These are phyloP conservation scores for Aspergillus arachidicola DNA, from an alignment of 2,329 filamentous ascomycete genomes.

Conservation along the genomic window DNA sequence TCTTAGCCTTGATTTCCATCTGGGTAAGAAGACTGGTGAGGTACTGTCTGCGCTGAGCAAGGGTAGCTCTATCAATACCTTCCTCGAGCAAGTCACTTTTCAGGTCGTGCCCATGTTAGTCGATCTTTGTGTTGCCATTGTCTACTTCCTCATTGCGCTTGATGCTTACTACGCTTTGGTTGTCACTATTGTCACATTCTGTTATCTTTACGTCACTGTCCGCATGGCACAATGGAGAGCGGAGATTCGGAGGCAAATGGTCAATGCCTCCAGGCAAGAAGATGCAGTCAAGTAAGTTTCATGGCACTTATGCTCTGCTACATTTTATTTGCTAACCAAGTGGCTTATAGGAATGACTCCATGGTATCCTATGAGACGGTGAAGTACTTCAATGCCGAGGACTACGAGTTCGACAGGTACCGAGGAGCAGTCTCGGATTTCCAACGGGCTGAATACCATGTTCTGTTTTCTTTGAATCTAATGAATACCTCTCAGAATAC, in stretches of 20 bases:
- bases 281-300: constrained; percentile 80
- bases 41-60: constrained; percentile 95
- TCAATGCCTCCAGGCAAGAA: constrained; percentile 90
- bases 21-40: constrained; percentile 95
- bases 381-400: constrained; percentile 86
- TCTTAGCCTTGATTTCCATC: constrained; percentile 92
- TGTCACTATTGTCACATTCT: constrained; percentile 87
- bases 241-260: constrained; percentile 89
- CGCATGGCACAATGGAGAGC: constrained; percentile 93
- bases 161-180: constrained; percentile 90
- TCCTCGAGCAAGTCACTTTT: constrained; percentile 95
- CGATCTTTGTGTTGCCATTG: constrained; percentile 82
- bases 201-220: constrained; percentile 95
- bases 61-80: constrained; percentile 92
- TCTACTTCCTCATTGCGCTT: constrained; percentile 75
- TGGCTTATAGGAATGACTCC: constrained; percentile 72
- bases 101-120: constrained; percentile 93
- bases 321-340: constrained; percentile 2
- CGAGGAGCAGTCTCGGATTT: constrained; percentile 69
- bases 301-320: not conserved
- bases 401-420: constrained; percentile 76
- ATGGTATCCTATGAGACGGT: constrained; percentile 98
- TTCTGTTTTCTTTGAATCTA: constrained; percentile 73
- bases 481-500: constrained; percentile 82
- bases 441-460: constrained; percentile 74